Conservation (phyloP, 2,329 filamentous ascomycete genomes). For the Rhytidhysteron rufulum region DNA sequence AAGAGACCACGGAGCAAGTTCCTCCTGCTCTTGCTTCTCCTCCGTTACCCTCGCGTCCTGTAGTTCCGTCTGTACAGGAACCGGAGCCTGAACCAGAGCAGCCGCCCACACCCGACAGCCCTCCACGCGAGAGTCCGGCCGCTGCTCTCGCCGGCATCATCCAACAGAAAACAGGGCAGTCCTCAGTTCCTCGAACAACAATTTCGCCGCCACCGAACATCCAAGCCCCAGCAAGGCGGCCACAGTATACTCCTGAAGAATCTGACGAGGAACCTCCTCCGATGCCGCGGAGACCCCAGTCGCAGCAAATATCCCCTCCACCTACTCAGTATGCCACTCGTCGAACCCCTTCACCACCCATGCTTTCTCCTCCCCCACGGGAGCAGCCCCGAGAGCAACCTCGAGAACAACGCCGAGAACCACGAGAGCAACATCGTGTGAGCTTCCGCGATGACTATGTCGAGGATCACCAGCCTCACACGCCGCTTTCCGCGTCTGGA, state of each 20-base stretch:
- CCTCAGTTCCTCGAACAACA: constrained; percentile 22
- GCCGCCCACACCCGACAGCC: constrained; percentile 43
- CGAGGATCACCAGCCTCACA: constrained; percentile 26
- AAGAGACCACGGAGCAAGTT: constrained; percentile 47
- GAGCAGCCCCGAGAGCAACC: too few species aligned
- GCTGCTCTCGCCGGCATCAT: constrained; percentile 55
- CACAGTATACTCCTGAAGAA: constrained; percentile 61
- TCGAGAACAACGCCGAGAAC: too few species aligned
- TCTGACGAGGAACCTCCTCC: constrained; percentile 61
- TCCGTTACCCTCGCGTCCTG: constrained; percentile 37
- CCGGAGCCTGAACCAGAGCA: constrained; percentile 40
- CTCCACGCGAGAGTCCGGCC: constrained; percentile 52
- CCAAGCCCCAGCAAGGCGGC: constrained; percentile 46
- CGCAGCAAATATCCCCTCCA: constrained; percentile 51
- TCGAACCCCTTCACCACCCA: constrained; percentile 35
- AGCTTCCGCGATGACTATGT: constrained; percentile 43
- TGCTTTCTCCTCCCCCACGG: constrained; percentile 34
- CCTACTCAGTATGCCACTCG: constrained; percentile 39
- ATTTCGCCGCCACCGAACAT: constrained; percentile 50
- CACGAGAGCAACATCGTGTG: constrained; percentile 32
- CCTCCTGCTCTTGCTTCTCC: constrained; percentile 40
- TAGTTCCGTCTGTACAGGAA: constrained; percentile 29
- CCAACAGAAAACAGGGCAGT: constrained; percentile 44
- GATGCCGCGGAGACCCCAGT: constrained; percentile 61
- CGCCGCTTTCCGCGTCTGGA: constrained; percentile 62